Evolutionary conservation across 257 asterid genomes (phyloP).

Genomic region (Ehretia macrophylla): DNA sequence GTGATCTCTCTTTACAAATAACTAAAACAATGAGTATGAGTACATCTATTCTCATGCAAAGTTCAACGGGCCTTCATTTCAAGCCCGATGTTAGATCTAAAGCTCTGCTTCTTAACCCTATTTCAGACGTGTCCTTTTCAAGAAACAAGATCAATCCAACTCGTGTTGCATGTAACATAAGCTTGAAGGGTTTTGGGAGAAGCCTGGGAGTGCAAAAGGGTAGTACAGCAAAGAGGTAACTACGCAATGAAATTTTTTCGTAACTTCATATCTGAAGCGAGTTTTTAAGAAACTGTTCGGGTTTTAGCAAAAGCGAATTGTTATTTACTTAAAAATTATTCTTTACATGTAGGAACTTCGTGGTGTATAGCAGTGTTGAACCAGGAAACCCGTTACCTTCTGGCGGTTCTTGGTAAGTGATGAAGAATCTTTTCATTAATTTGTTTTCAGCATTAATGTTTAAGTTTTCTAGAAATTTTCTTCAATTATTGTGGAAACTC

Average conservation of each 20-base stretch:
- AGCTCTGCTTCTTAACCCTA: background rate
- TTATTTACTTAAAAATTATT: background rate
- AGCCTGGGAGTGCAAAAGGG: background rate
- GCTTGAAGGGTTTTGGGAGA: background rate
- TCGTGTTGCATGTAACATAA: slow-evolving; percentile 1
- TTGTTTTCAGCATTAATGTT: no score
- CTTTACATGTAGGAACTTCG: background rate
- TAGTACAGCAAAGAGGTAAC: background rate
- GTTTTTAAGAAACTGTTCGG: no score
- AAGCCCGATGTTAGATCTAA: background rate
- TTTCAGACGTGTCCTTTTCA: background rate
- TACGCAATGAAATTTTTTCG: no score
- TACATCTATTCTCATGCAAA: background rate
- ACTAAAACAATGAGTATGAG: slow-evolving; percentile 1
- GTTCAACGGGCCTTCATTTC: background rate
- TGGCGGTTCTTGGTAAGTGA: background rate
- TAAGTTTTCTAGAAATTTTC: no score
- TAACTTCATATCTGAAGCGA: no score
- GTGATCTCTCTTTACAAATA: no score
- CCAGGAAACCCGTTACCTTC: slow-evolving; percentile 1
- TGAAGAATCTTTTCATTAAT: no score
- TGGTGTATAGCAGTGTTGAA: slow-evolving; percentile 3
- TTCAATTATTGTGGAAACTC: no score
- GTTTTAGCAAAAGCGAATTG: no score
- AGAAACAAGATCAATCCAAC: background rate